Evolutionary conservation across 208 protist species (phyloP).

Genomic region (Crithidia bombi): DNA sequence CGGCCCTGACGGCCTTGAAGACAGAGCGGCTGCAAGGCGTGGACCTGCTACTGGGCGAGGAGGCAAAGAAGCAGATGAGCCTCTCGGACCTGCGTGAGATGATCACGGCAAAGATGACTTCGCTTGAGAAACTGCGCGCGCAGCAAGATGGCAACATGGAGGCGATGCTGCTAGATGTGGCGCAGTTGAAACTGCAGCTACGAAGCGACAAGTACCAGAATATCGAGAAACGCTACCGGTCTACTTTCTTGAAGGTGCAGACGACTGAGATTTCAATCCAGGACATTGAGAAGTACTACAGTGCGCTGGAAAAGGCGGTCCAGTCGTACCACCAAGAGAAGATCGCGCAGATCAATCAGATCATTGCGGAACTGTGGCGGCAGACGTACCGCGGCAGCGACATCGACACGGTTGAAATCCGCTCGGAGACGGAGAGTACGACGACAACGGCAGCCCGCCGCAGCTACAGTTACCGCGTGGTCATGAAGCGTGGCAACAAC

Average conservation of each 20-base stretch:
- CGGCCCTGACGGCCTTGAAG: slow-evolving; percentile 50
- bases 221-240: slow-evolving; percentile 88
- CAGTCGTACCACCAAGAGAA: slow-evolving; percentile 98
- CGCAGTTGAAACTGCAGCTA: slow-evolving; percentile 62
- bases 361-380: slow-evolving; percentile 98
- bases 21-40: slow-evolving; percentile 38
- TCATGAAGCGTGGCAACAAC: slow-evolving; percentile 95
- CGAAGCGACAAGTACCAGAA: slow-evolving; percentile 77
- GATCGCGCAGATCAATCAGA: slow-evolving; percentile 99
- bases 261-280: slow-evolving; percentile 88
- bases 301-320: slow-evolving; percentile 94
- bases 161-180: slow-evolving; percentile 77
- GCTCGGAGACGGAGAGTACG: slow-evolving; percentile 88
- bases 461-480: slow-evolving; percentile 94
- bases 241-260: slow-evolving; percentile 88
- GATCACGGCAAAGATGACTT: slow-evolving; percentile 65
- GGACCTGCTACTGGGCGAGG: slow-evolving; percentile 61
- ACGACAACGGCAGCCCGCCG: slow-evolving; percentile 63
- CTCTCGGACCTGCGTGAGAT: slow-evolving; percentile 68
- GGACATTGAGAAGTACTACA: slow-evolving; percentile 92
- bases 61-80: slow-evolving; percentile 44
- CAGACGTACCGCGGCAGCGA: slow-evolving; percentile 98
- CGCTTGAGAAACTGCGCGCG: slow-evolving; percentile 64
- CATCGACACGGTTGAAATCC: slow-evolving; percentile 98
- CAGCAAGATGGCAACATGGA: slow-evolving; percentile 83